Evolutionary conservation across 768 basidiomycete species (phyloP), one percentile per base, ranked within the genome.

Genomic region (Leccinum variicolor): DNA sequence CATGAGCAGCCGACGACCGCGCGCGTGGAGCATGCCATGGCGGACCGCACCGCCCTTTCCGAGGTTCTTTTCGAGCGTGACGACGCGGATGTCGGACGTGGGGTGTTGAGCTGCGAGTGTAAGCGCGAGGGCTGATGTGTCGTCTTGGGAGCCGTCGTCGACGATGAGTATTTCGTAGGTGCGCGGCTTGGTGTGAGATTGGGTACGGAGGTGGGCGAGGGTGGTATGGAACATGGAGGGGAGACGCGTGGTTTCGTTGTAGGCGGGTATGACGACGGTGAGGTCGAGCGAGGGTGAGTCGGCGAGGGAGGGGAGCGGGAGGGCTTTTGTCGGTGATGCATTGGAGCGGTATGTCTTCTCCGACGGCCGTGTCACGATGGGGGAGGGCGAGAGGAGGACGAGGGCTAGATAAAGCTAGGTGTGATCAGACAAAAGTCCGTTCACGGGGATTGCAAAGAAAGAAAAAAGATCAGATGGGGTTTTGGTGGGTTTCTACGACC

Each of bases 1-100:
- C 84, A 97, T 94, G 53, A 98, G 75, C 47, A 97, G 75, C 10
- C 91, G 76, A 62, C 79, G 74, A 7, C 95, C 95, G 4, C 91
- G 81, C 8, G 85, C 81, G 66, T 89, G 85, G 61, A 95, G 70
- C 84, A 95, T 91, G 34, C 95, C 94, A 73, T 97, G 95, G 33
- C 89, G 79, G 23, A 97, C 94, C 0, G 94, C 92, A 3, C 94
- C 95, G 19, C 95, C 95, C 69, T 98, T 98, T 1, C 94, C 94
- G 17, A 89, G 74, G 67, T 98, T 98, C 65, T 79, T 77, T 68
- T 84, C 84, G 57, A 98, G 76, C 21, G 80, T 84, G 55, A 96
- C 83, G 21, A 97, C 84, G 58, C 87, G 84, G 57, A 97, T 86
- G 64, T 90, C 85, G 56, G 74, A 77, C 15, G 76, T 70, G 3